phyloP scores from a whole-genome alignment of 306 rosid species.

The Rubus parviflorus region DNA sequence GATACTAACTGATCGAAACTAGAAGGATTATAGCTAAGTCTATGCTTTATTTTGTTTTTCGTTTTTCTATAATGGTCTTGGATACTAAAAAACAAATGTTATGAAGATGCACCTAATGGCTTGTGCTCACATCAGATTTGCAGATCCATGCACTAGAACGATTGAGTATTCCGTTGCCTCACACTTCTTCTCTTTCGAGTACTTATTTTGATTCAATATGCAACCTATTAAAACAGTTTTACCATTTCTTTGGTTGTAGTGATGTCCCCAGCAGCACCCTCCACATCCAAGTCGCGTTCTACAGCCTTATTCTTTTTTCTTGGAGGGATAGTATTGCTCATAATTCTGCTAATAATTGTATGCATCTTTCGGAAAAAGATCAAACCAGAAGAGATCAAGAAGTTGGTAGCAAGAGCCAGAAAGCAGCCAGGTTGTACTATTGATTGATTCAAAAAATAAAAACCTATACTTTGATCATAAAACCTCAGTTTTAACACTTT shows the following conservation, averaged over 20 bases:
- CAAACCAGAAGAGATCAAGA: constrained; percentile 40
- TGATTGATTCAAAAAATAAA: neutral
- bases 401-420: constrained; percentile 28
- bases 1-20: neutral
- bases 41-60: neutral
- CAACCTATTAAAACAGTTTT: neutral
- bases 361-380: constrained; percentile 48
- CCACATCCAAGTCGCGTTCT: constrained; percentile 8
- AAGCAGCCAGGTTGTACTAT: constrained; percentile 44
- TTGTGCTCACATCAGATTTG: neutral
- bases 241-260: constrained; percentile 22
- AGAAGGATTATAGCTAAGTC: neutral
- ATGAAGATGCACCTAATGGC: neutral
- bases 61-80: neutral
- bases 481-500: neutral
- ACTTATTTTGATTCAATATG: neutral
- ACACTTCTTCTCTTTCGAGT: neutral
- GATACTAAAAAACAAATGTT: neutral
- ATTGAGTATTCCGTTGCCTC: neutral
- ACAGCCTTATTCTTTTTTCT: constrained; percentile 56
- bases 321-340: constrained; percentile 54
- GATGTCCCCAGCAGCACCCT: constrained; percentile 38
- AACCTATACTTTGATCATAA: constrained; percentile 13
- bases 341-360: constrained; percentile 46
- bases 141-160: neutral